Conservation (phyloP, 768 basidiomycete genomes). For the Boletus sp. region DNA sequence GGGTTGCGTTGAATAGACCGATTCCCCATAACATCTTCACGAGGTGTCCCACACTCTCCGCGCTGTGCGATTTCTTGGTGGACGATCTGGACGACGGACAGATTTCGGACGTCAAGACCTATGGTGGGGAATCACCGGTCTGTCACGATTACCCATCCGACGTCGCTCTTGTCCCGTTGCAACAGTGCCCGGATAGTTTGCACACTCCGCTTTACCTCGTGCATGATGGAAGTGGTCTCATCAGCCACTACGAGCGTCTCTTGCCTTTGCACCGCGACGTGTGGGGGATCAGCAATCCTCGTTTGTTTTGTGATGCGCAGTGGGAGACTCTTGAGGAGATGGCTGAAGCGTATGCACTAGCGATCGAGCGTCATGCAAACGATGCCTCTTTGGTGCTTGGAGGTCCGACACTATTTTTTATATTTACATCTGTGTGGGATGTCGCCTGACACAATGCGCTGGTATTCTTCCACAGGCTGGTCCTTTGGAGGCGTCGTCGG, state of each 20-base stretch:
- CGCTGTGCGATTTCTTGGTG: slow-evolving; percentile 16
- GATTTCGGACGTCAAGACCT: not conserved
- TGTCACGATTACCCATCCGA: slow-evolving; percentile 20
- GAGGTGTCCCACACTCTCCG: slow-evolving; percentile 35
- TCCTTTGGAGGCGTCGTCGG: slow-evolving; percentile 76
- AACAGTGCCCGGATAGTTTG: slow-evolving; percentile 23
- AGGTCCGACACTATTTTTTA: slow-evolving; percentile 38
- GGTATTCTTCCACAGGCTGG: slow-evolving; percentile 51
- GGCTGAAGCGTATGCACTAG: slow-evolving; percentile 47
- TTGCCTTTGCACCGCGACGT: slow-evolving; percentile 46
- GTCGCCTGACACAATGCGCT: not conserved
- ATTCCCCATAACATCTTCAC: slow-evolving; percentile 46
- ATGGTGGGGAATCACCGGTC: not conserved
- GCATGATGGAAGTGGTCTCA: slow-evolving; percentile 70
- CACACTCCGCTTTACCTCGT: slow-evolving; percentile 55
- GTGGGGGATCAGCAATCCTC: slow-evolving; percentile 61
- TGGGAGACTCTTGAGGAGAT: slow-evolving; percentile 54
- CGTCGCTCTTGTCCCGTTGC: slow-evolving; percentile 36
- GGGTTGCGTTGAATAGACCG: slow-evolving; percentile 38
- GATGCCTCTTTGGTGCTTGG: slow-evolving; percentile 49
- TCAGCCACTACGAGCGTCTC: slow-evolving; percentile 48
- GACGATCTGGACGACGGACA: not conserved
- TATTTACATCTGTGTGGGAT: not conserved
- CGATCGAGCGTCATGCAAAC: slow-evolving; percentile 33
- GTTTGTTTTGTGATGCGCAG: slow-evolving; percentile 38